Percentiles rank a stretch among this genome's conserved stretches.
Evolutionary conservation across 1,284 basidiomycete species (phyloP).

Genomic region (Rhodotorula sp.): DNA sequence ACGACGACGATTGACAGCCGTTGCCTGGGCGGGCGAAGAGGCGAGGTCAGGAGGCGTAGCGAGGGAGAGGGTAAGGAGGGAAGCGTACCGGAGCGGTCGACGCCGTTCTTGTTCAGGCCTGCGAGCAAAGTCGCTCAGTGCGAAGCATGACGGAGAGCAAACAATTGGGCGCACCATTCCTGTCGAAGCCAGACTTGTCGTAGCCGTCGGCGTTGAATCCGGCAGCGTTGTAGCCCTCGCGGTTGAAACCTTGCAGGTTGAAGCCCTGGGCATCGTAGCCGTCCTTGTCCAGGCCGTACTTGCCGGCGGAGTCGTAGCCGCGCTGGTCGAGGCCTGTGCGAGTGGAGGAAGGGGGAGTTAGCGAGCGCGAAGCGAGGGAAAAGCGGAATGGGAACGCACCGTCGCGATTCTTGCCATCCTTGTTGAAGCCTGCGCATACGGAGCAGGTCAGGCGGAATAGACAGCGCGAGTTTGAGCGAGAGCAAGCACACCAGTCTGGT

Average conservation of each 20-base stretch:
- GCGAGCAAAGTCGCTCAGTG: not conserved
- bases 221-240: not conserved
- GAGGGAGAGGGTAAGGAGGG: no score
- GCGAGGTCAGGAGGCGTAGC: no score
- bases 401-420: no score
- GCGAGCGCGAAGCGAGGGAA: not conserved
- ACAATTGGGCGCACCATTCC: not conserved
- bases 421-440: no score
- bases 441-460: no score
- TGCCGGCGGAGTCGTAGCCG: not conserved
- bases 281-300: not conserved
- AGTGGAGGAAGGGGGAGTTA: not conserved
- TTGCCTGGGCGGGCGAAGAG: not conserved
- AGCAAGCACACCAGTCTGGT: no score
- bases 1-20: not conserved
- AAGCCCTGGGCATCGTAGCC: not conserved
- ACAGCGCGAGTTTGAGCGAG: no score
- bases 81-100: not conserved
- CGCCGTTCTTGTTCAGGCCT: not conserved
- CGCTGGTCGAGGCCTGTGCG: not conserved
- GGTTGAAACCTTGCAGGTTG: not conserved
- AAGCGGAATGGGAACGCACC: not conserved
- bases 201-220: slow-evolving; percentile 6
- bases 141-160: not conserved
- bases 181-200: not conserved